Percentiles rank a stretch among this genome's conserved stretches.
phyloP scores from a whole-genome alignment of 2,329 filamentous ascomycete genomes.

The Pseudogymnoascus sp. region DNA sequence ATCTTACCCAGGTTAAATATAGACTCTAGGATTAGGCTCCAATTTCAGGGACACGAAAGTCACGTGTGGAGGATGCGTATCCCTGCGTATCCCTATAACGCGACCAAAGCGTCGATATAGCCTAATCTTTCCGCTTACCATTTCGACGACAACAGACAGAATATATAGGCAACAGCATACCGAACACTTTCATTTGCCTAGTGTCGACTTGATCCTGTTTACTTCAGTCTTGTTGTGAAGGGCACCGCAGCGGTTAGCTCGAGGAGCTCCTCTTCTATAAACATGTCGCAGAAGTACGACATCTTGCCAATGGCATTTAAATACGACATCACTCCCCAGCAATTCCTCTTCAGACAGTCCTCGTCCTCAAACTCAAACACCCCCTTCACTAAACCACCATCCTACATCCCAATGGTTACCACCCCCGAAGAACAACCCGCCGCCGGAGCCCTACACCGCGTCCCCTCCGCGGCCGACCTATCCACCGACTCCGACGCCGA shows the following conservation, averaged over 20 bases:
- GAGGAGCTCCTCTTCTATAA: not conserved
- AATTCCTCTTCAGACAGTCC: not conserved
- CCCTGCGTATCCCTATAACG: not conserved
- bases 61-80: not conserved
- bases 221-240: not conserved
- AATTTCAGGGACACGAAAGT: not conserved
- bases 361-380: not conserved
- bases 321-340: not conserved
- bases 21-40: not conserved
- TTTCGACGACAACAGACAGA: not conserved
- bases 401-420: not conserved
- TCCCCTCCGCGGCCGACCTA: not conserved
- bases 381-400: not conserved
- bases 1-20: not conserved
- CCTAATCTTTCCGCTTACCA: not conserved
- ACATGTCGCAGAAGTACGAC: not conserved
- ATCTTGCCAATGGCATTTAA: not conserved
- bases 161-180: slow-evolving; percentile 1
- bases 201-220: not conserved
- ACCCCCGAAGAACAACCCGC: not conserved
- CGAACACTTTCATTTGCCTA: not conserved
- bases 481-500: not conserved
- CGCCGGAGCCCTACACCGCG: not conserved
- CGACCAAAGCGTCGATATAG: not conserved
- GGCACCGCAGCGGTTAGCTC: not conserved